Evolutionary conservation across 1,284 basidiomycete species (phyloP).

Genomic region (Irpex rosettiformis): DNA sequence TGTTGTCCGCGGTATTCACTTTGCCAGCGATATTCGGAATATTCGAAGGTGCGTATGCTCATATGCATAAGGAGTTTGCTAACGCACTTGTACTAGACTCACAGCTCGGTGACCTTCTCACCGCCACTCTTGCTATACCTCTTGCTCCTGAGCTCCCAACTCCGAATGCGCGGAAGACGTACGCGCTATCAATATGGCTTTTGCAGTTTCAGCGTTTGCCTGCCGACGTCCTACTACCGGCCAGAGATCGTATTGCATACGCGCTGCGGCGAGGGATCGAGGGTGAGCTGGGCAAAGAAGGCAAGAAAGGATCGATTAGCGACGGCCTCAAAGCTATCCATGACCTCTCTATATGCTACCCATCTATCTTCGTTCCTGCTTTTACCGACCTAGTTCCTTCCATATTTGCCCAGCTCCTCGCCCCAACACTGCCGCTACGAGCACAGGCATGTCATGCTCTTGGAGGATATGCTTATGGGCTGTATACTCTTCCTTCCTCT

Average conservation of each 20-base stretch:
- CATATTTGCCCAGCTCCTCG: constrained; percentile 59
- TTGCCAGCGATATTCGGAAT: constrained; percentile 52
- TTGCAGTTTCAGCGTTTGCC: constrained; percentile 69
- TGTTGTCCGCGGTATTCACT: constrained; percentile 58
- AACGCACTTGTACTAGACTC: constrained; percentile 39
- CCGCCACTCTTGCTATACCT: constrained; percentile 64
- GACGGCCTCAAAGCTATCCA: constrained; percentile 77
- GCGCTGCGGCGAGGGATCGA: constrained; percentile 73
- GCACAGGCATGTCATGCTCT: constrained; percentile 70
- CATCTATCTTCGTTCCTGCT: constrained; percentile 58
- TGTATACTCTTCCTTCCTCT: constrained; percentile 42
- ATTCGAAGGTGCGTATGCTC: constrained; percentile 52
- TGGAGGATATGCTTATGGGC: constrained; percentile 58
- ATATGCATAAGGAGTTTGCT: constrained; percentile 5
- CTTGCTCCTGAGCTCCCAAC: constrained; percentile 65
- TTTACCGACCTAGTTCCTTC: constrained; percentile 60
- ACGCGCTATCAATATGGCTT: constrained; percentile 68
- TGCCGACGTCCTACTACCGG: constrained; percentile 49
- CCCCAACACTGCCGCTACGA: constrained; percentile 56
- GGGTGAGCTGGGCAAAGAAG: constrained; percentile 80
- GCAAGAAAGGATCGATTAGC: constrained; percentile 73
- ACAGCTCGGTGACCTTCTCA: constrained; percentile 57
- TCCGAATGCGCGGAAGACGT: constrained; percentile 79
- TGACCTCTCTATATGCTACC: constrained; percentile 60
- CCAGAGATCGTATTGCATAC: constrained; percentile 60